Base-by-base conservation (phyloP, 1,139 yeast genomes). In the Yamadazyma dendronema region DNA sequence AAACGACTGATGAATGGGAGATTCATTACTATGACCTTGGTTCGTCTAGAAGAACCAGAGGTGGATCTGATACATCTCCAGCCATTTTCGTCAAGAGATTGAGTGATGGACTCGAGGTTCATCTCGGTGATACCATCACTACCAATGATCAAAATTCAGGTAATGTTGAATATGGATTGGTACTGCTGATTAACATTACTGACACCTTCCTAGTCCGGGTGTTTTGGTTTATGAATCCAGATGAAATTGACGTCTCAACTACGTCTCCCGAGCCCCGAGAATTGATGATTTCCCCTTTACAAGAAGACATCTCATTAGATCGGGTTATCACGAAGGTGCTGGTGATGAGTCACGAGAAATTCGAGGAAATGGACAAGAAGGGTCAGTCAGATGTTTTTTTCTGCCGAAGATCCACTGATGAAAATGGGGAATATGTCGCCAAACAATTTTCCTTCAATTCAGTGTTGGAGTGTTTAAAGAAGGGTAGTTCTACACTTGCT, bases 41-140 rank as follows among this genome's bases (percentile, higher is more conserved):
- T n/a, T n/a, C n/a, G n/a, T n/a, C 55, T 17, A 39, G 57, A 33
- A 28, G 33, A 16, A 6, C 25, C 4, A 12, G 38, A 4, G 43
- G 53, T 31, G 40, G 48, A 23, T 4, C 6, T 27, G 34, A 40
- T 17, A n/a, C 41, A 9, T 28, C 24, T 17, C 44, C 47, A 4
- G 43, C 16, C 17, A 5, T 68, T 8, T 46, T 43, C 23, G 47
- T 67, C 9, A 48, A 44, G 26, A 49, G 72, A 36, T 57, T 54
- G 3, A 36, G 38, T 8, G 80, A 74, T 48, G 65, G 59, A 3
- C 45, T 70, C 17, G 63, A 57, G 37, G 37, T 24, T 24, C 26
- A 24, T 24, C 6, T 74, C n/a, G 79, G 80, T 1, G 75, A 69
- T 42, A 52, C 64, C 17, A 42, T 74, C 0, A 43, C 65, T 4